Conservation (phyloP, 768 basidiomycete species). For the Lentinula aciculospora region DNA sequence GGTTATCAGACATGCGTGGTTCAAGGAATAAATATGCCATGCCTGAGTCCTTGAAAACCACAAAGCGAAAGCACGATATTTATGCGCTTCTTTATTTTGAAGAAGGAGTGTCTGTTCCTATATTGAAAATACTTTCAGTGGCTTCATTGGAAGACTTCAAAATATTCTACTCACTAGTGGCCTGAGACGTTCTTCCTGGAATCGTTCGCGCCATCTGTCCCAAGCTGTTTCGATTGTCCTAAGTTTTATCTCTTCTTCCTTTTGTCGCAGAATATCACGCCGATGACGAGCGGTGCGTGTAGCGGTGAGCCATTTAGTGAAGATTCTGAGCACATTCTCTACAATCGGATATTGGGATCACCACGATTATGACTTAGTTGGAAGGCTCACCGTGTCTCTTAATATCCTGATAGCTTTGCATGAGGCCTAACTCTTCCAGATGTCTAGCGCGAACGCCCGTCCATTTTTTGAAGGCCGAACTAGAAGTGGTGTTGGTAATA, state of each 20-base stretch:
- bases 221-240: constrained; percentile 50
- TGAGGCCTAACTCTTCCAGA: constrained; percentile 67
- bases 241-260: constrained; percentile 57
- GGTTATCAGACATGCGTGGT: neutral
- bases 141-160: constrained; percentile 2
- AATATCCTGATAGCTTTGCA: constrained; percentile 79
- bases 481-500: constrained; percentile 19
- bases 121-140: neutral
- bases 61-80: constrained; percentile 63
- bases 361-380: neutral
- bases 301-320: constrained; percentile 63
- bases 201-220: constrained; percentile 79
- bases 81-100: constrained; percentile 52
- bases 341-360: constrained; percentile 6
- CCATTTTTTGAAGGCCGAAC: constrained; percentile 66
- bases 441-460: constrained; percentile 54
- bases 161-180: constrained; percentile 42
- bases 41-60: constrained; percentile 79
- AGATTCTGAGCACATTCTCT: constrained; percentile 67
- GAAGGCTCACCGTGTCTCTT: constrained; percentile 62
- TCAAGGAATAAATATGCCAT: neutral
- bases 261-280: constrained; percentile 50
- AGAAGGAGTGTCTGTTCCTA: constrained; percentile 58
- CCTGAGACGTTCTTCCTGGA: constrained; percentile 56
- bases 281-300: constrained; percentile 59